phyloP scores from a whole-genome alignment of 805 yeast genomes.

The Cyberlindnera xylosilytica region DNA sequence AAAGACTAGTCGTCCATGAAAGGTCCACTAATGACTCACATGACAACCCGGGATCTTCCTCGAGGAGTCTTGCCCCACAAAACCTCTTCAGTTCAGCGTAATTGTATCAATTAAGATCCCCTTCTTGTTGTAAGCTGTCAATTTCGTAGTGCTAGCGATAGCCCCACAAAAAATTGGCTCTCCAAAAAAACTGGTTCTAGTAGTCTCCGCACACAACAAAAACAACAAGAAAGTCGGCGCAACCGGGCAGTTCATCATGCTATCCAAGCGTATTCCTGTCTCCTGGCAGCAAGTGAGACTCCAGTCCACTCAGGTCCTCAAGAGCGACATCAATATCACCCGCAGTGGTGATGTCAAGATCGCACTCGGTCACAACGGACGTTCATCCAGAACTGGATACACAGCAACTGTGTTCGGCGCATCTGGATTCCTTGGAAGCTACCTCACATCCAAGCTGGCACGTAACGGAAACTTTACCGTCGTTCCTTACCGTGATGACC shows the following conservation, averaged over 20 bases:
- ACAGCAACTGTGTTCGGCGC: slow-evolving; percentile 89
- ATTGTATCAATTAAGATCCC: no score
- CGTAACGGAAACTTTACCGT: slow-evolving; percentile 76
- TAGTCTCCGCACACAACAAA: background rate
- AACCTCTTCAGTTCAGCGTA: no score
- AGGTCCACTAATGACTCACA: no score
- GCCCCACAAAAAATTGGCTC: slow-evolving; percentile 1
- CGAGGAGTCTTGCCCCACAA: no score
- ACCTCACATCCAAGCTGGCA: slow-evolving; percentile 68
- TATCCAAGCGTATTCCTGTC: slow-evolving; percentile 3
- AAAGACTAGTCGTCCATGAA: no score
- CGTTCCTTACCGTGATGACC: slow-evolving; percentile 79
- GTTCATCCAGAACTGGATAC: slow-evolving; percentile 82
- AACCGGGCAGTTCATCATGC: background rate
- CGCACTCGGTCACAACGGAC: slow-evolving; percentile 74
- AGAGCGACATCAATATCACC: slow-evolving; percentile 67
- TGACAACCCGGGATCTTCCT: no score
- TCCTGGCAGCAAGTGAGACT: slow-evolving; percentile 15
- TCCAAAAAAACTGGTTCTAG: background rate
- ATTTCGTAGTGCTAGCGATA: background rate
- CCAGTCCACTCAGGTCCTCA: slow-evolving; percentile 27
- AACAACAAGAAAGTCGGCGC: background rate
- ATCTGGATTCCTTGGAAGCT: slow-evolving; percentile 74
- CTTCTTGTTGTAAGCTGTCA: no score
- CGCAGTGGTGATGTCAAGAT: slow-evolving; percentile 70